Evolutionary conservation across 805 yeast species (phyloP).

Genomic region (Allodekkera sacchari): DNA sequence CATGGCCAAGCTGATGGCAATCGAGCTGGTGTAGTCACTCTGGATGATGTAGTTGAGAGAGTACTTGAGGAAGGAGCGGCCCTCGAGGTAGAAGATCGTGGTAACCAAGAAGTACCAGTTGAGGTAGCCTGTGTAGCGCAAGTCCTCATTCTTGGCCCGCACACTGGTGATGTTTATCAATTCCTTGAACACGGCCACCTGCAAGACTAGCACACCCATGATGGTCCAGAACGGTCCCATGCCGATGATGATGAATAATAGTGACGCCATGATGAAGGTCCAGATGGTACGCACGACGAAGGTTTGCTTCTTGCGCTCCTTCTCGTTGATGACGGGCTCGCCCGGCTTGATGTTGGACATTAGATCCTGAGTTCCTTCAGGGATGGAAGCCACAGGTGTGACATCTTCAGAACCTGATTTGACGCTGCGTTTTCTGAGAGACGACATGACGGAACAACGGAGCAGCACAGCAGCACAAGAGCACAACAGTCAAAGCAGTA

Average conservation of each 20-base stretch:
- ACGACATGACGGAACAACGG: no score
- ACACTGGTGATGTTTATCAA: conserved; percentile 79
- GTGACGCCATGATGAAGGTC: conserved; percentile 85
- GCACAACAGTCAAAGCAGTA: not conserved
- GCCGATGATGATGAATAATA: conserved; percentile 60
- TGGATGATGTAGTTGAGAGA: conserved; percentile 18
- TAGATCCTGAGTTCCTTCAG: no score
- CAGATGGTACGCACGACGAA: conserved; percentile 84
- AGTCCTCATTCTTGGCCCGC: conserved; percentile 67
- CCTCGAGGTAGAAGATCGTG: conserved; percentile 85
- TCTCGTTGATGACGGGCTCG: conserved; percentile 28
- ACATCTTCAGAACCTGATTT: no score
- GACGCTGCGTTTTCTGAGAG: no score
- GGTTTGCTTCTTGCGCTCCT: conserved; percentile 67
- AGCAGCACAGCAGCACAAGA: no score
- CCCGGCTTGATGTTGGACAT: no score
- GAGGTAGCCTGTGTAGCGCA: conserved; percentile 74
- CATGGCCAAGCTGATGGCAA: conserved; percentile 24
- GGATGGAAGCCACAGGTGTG: no score
- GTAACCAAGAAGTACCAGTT: conserved; percentile 90
- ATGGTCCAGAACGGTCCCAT: conserved; percentile 85
- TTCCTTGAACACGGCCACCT: conserved; percentile 81
- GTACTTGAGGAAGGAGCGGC: conserved; percentile 68
- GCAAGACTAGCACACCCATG: conserved; percentile 59
- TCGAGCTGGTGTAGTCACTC: conserved; percentile 18